These are phyloP conservation scores for Saccharomycopsis hybrid DNA, from an alignment of 1,139 yeast genomes.

Conservation along the genomic window DNA sequence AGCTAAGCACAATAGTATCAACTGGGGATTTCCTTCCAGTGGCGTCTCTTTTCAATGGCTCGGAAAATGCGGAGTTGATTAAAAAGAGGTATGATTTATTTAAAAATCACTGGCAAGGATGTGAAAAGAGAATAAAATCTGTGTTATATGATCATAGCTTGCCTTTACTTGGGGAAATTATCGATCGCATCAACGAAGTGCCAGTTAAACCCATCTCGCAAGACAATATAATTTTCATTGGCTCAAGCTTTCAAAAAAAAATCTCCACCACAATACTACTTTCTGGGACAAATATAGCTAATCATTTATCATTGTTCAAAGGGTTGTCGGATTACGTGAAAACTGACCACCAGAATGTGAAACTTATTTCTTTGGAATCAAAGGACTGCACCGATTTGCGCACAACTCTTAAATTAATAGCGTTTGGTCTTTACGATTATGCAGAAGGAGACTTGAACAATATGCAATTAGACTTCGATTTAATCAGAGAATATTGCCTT, in stretches of 20 bases:
- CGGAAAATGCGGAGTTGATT: constrained; percentile 2
- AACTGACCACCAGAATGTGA: constrained; percentile 24
- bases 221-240: constrained; percentile 1
- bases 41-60: not conserved
- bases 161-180: constrained; percentile 33
- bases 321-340: constrained; percentile 34
- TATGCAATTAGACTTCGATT: constrained; percentile 25
- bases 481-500: constrained; percentile 25
- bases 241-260: constrained; percentile 16
- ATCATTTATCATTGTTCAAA: constrained; percentile 42
- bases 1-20: not conserved
- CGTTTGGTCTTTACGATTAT: constrained; percentile 23
- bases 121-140: constrained; percentile 30
- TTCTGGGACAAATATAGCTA: constrained; percentile 53
- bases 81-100: constrained; percentile 2
- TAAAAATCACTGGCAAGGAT: constrained; percentile 2
- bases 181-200: constrained; percentile 28
- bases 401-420: constrained; percentile 35
- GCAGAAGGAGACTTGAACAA: constrained; percentile 23
- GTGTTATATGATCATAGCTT: constrained; percentile 37
- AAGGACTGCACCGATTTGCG: constrained; percentile 40
- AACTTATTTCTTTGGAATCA: constrained; percentile 36
- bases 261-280: constrained; percentile 38
- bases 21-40: constrained; percentile 1
- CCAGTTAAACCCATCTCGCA: not conserved